Base-by-base conservation (phyloP, 768 basidiomycete species). In the Fomitopsis pulvina region DNA sequence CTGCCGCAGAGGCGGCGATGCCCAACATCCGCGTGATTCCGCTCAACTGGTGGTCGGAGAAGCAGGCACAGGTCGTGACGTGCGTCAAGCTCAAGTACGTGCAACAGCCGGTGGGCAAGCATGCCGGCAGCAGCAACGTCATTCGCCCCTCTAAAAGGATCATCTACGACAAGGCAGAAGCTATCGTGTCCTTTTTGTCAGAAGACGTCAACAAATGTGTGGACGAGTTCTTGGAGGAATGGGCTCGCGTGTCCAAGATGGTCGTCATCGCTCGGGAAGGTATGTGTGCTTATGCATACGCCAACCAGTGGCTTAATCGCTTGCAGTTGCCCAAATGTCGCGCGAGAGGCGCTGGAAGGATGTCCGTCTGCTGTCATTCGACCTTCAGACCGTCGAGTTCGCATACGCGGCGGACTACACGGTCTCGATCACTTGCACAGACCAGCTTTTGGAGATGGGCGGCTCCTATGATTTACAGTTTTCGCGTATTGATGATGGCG, bases 221-320 rank as follows among this genome's bases (percentile, higher is more conserved):
- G 18, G 86, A 87, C 52, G 86, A 92, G 57, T 93, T 96, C 63
- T 68, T 90, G 56, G 88, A 92, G 60, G 92, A 93, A 65, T 95
- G 92, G 91, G 88, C 89, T 34, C 74, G 87, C 40, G 87, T 95
- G 26, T 90, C 89, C 18, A 94, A 92, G 68, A 92, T 93, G 78
- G 89, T 93, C 11, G 88, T 93, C 24, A 92, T 95, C 48, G 92
- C 92, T 11, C 80, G 90, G 52, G 89, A 93, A 71, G 81, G 91
- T 89, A 61, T 50, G 72, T 60, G 42, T 10, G 34, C 39, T 0
- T 21, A 1, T 52, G 21, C 11, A 2, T 7, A 39, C 12, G 7
- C 26, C 30, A 16, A 11, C 5, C 12, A 21, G n/a, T 16, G n/a
- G 11, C 26, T 41, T 40, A 40, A 16, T 52, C 56, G 11, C 52